A percentile compares a stretch with the other conserved stretches of the same genome.
Conservation (phyloP, 805 yeast genomes). For the Sugiyamaella smithiae region DNA sequence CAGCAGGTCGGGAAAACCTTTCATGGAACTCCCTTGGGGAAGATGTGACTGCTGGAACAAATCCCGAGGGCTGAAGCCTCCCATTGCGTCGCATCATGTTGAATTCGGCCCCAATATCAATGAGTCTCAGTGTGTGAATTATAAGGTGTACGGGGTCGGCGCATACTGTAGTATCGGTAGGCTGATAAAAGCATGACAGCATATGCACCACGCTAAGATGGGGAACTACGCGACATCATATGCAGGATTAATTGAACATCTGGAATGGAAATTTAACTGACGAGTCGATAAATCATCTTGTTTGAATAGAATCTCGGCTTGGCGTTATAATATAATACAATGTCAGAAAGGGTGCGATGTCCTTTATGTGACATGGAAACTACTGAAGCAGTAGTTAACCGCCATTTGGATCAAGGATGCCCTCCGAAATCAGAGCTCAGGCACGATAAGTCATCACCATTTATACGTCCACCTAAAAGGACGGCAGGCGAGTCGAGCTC, state of each 20-base stretch:
- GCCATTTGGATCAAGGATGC: slow-evolving; percentile 37
- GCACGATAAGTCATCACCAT: background rate
- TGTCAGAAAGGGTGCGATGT: slow-evolving; percentile 26
- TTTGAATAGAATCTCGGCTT: too few species aligned
- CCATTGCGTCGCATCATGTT: slow-evolving; percentile 4
- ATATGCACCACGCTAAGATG: too few species aligned
- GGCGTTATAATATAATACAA: too few species aligned
- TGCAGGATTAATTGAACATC: too few species aligned
- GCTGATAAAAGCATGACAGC: too few species aligned
- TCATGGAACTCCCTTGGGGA: slow-evolving; percentile 14
- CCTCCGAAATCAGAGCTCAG: slow-evolving; percentile 15
- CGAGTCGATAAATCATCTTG: too few species aligned
- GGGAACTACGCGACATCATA: too few species aligned
- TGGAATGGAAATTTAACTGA: too few species aligned
- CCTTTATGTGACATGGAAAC: slow-evolving; percentile 33
- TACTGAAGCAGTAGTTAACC: slow-evolving; percentile 31
- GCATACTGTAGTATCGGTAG: too few species aligned
- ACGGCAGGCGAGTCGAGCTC: background rate
- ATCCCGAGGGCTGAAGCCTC: slow-evolving; percentile 15
- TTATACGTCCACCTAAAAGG: slow-evolving; percentile 3
- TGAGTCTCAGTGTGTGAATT: too few species aligned
- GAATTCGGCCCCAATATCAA: too few species aligned
- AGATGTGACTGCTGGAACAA: slow-evolving; percentile 21
- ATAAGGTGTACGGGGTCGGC: too few species aligned
- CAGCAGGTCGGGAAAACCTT: slow-evolving; percentile 18